Evolutionary conservation across 2,329 filamentous ascomycete species (phyloP).

Genomic region (Cordyceps tenuipes): DNA sequence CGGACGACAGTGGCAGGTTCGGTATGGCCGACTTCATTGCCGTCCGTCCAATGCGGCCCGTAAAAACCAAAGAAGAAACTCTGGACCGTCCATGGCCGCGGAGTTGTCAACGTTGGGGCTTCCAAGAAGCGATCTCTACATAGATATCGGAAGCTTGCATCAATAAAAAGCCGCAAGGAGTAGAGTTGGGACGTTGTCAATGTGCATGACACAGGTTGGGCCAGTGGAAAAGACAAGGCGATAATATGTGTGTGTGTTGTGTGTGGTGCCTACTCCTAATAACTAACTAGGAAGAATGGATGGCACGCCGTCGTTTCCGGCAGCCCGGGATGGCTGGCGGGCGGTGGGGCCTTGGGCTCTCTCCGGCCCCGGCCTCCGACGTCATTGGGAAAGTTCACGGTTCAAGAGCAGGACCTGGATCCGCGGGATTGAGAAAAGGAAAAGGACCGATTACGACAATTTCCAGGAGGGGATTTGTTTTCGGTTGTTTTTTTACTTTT

Average conservation of each 20-base stretch:
- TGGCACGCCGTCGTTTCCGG: neutral
- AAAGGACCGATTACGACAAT: slow-evolving; percentile 3
- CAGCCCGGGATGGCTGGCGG: neutral
- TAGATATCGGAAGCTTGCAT: too few relatives aligned
- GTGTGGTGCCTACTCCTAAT: too few relatives aligned
- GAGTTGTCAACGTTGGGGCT: neutral
- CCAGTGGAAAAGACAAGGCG: neutral
- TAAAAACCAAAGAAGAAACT: slow-evolving; percentile 6
- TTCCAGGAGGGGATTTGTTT: neutral
- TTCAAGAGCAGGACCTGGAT: neutral
- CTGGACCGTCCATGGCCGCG: neutral
- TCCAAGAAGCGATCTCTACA: too few relatives aligned
- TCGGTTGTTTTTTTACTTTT: too few relatives aligned
- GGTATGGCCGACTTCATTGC: slow-evolving; percentile 4
- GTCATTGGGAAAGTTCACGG: neutral
- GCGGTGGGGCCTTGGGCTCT: neutral
- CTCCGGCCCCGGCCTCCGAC: neutral
- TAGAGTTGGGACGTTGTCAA: too few relatives aligned
- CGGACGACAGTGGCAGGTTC: slow-evolving; percentile 6
- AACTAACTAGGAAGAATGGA: neutral
- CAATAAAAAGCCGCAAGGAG: too few relatives aligned
- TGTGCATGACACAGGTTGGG: too few relatives aligned
- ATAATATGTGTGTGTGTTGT: too few relatives aligned
- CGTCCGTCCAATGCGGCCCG: neutral
- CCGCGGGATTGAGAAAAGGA: neutral